Percentiles rank a stretch among this genome's conserved stretches.
phyloP scores from a whole-genome alignment of 768 basidiomycete species.

The Coprinopsis sp. region DNA sequence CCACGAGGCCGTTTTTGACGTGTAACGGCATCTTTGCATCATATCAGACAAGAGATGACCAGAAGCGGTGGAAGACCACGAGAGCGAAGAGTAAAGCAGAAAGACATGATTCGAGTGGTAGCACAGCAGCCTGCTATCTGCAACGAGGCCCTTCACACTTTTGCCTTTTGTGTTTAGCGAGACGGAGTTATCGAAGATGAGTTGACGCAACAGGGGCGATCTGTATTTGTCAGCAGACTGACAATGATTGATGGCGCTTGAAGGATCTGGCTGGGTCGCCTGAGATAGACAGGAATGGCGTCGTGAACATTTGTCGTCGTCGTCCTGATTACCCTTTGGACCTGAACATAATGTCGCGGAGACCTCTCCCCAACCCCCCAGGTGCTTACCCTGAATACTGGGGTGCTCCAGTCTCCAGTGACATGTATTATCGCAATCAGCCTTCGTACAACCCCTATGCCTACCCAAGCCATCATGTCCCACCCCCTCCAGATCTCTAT shows the following conservation, averaged over 20 bases:
- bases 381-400: not conserved
- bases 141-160: constrained; percentile 1
- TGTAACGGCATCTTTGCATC: constrained; percentile 8
- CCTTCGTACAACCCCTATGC: constrained; percentile 6
- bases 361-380: not conserved
- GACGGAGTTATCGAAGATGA: not conserved
- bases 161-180: not conserved
- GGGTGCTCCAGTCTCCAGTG: not conserved
- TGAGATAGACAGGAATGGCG: constrained; percentile 10
- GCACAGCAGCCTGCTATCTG: too few relatives aligned
- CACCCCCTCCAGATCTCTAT: constrained; percentile 3
- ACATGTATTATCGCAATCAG: not conserved
- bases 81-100: not conserved
- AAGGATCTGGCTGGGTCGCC: not conserved
- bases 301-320: not conserved
- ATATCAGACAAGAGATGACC: constrained; percentile 1
- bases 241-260: too few relatives aligned
- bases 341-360: not conserved
- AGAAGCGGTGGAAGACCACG: not conserved
- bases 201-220: not conserved
- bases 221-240: too few relatives aligned
- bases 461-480: constrained; percentile 5
- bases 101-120: too few relatives aligned
- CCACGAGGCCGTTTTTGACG: too few relatives aligned
- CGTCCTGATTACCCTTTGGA: not conserved